A percentile compares a stretch with the other conserved stretches of the same genome.
Conservation (phyloP, 345 rosid species). For the Syzygium grande region DNA sequence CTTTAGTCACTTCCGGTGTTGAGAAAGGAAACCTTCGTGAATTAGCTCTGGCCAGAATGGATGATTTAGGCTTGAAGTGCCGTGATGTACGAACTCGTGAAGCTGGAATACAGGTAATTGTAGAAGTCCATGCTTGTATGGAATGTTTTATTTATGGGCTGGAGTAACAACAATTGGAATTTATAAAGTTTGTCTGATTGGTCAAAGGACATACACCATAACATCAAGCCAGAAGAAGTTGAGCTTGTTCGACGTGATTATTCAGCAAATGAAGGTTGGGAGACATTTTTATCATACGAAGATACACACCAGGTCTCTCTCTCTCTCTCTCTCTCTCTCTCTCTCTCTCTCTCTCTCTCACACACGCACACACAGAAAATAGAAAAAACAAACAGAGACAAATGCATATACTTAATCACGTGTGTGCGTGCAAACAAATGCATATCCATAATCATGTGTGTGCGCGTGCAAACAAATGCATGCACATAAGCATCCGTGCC, state of each 20-base stretch:
- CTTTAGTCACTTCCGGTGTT: conserved; percentile 96
- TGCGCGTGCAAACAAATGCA: not conserved
- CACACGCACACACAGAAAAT: rapidly evolving
- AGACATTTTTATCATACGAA: conserved; percentile 93
- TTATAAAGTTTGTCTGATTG: conserved; percentile 3
- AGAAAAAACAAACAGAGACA: not conserved
- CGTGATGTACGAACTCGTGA: conserved; percentile 98
- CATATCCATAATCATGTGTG: not conserved
- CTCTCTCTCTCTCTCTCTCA: not conserved
- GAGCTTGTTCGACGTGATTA: conserved; percentile 99
- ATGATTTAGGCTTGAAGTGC: conserved; percentile 93
- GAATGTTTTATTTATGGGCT: not conserved
- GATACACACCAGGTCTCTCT: conserved; percentile 81
- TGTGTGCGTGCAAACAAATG: not conserved
- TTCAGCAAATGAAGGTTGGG: conserved; percentile 99
- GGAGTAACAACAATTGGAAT: not conserved
- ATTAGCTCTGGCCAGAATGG: conserved; percentile 94
- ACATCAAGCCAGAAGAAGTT: conserved; percentile 94
- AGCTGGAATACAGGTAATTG: conserved; percentile 91
- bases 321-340: conserved; percentile 10
- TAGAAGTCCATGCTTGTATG: not conserved
- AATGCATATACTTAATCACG: not conserved
- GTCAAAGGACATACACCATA: conserved; percentile 88
- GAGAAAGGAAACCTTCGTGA: conserved; percentile 99
- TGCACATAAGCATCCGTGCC: too few species aligned